phyloP scores from a whole-genome alignment of 345 rosid species.

The rapeseed (Brassica napus) region DNA sequence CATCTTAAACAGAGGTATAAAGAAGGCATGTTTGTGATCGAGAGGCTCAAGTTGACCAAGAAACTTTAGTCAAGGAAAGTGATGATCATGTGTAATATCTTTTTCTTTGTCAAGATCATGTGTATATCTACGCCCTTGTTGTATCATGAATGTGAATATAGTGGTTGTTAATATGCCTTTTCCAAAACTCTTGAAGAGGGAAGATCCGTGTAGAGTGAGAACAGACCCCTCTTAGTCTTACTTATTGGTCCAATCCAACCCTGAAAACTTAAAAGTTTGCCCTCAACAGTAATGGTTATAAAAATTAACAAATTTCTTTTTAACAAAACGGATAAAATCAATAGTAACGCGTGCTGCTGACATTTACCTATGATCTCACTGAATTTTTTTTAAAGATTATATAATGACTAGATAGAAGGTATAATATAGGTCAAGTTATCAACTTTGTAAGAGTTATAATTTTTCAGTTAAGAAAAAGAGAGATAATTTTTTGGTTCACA shows the following conservation, averaged over 20 bases:
- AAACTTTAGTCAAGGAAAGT: constrained; percentile 37
- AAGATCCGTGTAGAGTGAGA: not conserved
- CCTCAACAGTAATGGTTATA: not conserved
- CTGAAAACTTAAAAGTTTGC: not conserved
- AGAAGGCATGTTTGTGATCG: constrained; percentile 80
- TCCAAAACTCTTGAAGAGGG: not conserved
- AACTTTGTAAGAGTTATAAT: not conserved
- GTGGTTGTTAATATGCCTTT: not conserved
- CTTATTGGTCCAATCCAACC: not conserved
- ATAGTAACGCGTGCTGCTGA: not conserved
- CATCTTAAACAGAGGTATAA: constrained; percentile 67
- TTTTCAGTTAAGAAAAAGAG: not conserved
- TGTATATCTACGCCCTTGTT: not conserved
- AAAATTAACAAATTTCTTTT: no score
- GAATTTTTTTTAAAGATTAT: not conserved
- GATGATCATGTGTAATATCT: not conserved
- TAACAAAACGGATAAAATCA: not conserved
- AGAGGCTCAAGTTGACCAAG: constrained; percentile 64
- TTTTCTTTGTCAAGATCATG: no score
- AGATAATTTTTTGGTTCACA: no score
- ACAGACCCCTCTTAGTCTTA: not conserved
- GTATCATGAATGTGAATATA: not conserved
- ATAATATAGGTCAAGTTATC: not conserved
- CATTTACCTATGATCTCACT: not conserved
- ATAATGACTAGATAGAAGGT: not conserved